Percentiles rank a stretch among this genome's conserved stretches.
phyloP scores from a whole-genome alignment of 306 rosid species.

The Dryas drummondii region DNA sequence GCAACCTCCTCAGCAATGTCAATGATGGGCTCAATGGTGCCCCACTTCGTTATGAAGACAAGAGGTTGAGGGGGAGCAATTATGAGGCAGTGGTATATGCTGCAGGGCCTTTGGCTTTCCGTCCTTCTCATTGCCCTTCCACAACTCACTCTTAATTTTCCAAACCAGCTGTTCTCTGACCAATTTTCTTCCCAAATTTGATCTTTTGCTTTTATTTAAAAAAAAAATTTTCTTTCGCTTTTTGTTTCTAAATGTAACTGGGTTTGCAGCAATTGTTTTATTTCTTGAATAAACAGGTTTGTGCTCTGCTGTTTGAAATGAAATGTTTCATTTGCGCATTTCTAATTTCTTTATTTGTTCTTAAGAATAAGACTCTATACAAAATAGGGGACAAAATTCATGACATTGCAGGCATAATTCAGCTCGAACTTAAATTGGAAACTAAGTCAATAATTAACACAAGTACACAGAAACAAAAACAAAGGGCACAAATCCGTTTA shows the following conservation, averaged over 20 bases:
- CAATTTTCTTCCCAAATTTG: not conserved
- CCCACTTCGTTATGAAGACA: constrained; percentile 64
- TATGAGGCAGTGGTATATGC: constrained; percentile 73
- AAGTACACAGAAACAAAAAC: not conserved
- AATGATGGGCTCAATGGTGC: constrained; percentile 73
- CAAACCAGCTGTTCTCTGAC: constrained; percentile 8
- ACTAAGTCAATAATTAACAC: not conserved
- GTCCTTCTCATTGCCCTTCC: constrained; percentile 55
- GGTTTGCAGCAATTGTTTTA: constrained; percentile 10
- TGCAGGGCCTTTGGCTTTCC: constrained; percentile 91
- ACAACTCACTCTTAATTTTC: constrained; percentile 33
- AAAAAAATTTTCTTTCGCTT: not conserved
- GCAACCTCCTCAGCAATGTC: constrained; percentile 64
- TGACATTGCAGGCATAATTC: not conserved
- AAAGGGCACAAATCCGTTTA: not conserved
- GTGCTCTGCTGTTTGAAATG: not conserved
- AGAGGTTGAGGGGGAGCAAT: constrained; percentile 50
- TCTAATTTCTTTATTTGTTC: not conserved
- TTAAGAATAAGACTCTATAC: too few species aligned
- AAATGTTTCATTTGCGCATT: constrained; percentile 3
- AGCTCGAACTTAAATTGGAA: constrained; percentile 4
- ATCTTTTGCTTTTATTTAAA: constrained; percentile 5
- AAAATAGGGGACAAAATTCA: not conserved
- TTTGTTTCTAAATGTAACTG: constrained; percentile 3
- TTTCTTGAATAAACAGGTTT: constrained; percentile 24